Conservation (phyloP, 805 yeast genomes). For the Crinitomyces ghanaensis region DNA sequence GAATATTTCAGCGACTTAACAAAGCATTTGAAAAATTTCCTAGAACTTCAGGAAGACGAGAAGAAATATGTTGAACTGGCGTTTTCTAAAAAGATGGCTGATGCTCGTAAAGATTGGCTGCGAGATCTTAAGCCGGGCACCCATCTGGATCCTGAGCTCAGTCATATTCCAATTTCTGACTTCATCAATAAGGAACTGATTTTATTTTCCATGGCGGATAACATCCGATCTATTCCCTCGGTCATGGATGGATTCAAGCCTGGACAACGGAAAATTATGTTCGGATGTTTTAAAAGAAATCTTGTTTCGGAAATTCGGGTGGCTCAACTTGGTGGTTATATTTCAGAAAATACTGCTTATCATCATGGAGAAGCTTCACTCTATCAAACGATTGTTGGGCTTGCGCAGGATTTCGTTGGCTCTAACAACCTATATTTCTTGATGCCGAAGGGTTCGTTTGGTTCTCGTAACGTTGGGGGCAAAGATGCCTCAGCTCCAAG, state of each 20-base stretch:
- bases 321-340: conserved; percentile 80
- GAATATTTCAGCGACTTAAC: conserved; percentile 81
- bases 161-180: conserved; percentile 77
- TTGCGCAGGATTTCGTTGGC: conserved; percentile 94
- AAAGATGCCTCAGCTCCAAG: conserved; percentile 98
- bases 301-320: conserved; percentile 72
- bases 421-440: conserved; percentile 77
- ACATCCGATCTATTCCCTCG: conserved; percentile 88
- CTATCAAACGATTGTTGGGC: conserved; percentile 79
- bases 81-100: conserved; percentile 89
- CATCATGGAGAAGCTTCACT: conserved; percentile 92
- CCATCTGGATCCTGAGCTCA: conserved; percentile 65
- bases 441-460: conserved; percentile 90
- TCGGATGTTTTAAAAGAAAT: conserved; percentile 76
- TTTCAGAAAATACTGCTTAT: conserved; percentile 79
- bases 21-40: conserved; percentile 75
- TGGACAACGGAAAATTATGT: conserved; percentile 89
- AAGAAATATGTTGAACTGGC: conserved; percentile 76
- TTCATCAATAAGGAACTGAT: conserved; percentile 93
- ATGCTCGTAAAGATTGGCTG: conserved; percentile 95
- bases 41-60: conserved; percentile 64
- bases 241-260: conserved; percentile 94
- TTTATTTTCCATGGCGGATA: conserved; percentile 92
- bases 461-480: conserved; percentile 94
- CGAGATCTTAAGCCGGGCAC: conserved; percentile 89